These are phyloP conservation scores for Poa annua DNA, from an alignment of 176 grass and related monocot species.

Conservation along the genomic window DNA sequence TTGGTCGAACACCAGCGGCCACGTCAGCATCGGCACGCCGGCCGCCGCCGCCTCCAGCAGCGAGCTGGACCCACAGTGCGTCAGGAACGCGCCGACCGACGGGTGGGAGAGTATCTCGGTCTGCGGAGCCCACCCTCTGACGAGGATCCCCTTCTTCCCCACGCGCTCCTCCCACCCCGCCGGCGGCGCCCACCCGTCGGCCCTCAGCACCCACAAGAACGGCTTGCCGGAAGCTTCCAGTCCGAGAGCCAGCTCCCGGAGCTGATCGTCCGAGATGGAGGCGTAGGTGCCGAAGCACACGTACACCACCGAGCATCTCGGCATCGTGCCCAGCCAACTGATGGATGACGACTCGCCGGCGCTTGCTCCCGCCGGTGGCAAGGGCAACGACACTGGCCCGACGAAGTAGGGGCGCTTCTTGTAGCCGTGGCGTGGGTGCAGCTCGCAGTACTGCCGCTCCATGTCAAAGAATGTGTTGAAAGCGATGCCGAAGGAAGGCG, in stretches of 20 bases:
- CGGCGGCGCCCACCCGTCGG: slow-evolving; percentile 18
- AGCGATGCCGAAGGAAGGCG: neutral
- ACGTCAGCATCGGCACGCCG: slow-evolving; percentile 57
- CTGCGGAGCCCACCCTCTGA: slow-evolving; percentile 41
- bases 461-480: slow-evolving; percentile 35
- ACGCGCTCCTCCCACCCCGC: slow-evolving; percentile 34
- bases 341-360: neutral
- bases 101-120: neutral
- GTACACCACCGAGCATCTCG: slow-evolving; percentile 41
- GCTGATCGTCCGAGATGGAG: slow-evolving; percentile 33
- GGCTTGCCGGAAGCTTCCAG: slow-evolving; percentile 45
- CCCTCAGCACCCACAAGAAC: slow-evolving; percentile 48
- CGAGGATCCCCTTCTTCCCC: slow-evolving; percentile 30
- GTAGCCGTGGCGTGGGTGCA: neutral
- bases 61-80: slow-evolving; percentile 63
- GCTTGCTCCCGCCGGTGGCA: neutral
- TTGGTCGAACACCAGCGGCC: slow-evolving; percentile 56
- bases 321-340: slow-evolving; percentile 31
- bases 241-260: slow-evolving; percentile 45
- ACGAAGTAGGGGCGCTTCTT: slow-evolving; percentile 24
- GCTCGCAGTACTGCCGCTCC: slow-evolving; percentile 33
- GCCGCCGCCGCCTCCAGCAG: slow-evolving; percentile 47
- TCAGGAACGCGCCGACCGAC: slow-evolving; percentile 49
- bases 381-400: slow-evolving; percentile 29
- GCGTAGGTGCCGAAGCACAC: slow-evolving; percentile 50